Conservation (phyloP, 2,329 filamentous ascomycete genomes). For the Dryadomyces quercivorus region DNA sequence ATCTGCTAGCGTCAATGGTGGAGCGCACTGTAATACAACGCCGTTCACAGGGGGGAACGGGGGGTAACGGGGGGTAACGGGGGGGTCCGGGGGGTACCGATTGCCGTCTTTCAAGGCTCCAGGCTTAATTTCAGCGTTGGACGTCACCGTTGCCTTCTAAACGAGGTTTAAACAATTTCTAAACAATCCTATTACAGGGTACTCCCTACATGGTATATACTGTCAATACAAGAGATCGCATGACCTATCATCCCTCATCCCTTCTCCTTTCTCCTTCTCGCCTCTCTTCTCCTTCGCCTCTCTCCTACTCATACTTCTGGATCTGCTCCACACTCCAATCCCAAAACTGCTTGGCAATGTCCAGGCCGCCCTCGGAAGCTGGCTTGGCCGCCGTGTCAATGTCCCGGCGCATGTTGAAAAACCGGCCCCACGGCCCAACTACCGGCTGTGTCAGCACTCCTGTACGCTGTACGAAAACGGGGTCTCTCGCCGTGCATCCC, state of each 20-base stretch:
- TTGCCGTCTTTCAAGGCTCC: too few species aligned
- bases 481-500: too few species aligned
- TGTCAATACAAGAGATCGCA: too few species aligned
- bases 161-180: too few species aligned
- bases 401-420: background rate
- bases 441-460: background rate
- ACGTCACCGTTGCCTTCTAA: too few species aligned
- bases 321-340: constrained; percentile 9
- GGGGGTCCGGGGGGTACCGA: too few species aligned
- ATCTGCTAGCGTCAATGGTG: background rate
- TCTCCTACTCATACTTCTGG: background rate
- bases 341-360: constrained; percentile 5
- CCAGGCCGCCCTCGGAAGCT: constrained; percentile 7
- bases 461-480: background rate
- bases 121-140: too few species aligned
- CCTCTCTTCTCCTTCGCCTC: background rate
- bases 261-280: background rate
- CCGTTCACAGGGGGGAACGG: background rate
- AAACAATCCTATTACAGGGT: too few species aligned
- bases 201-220: too few species aligned
- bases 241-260: too few species aligned
- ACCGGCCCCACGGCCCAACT: constrained; percentile 9
- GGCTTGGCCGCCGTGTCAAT: constrained; percentile 4
- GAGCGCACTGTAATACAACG: background rate
- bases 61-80: background rate